Evolutionary conservation across 352 stramenopile genomes (phyloP).

Genomic region (Phytopythium helicoides): DNA sequence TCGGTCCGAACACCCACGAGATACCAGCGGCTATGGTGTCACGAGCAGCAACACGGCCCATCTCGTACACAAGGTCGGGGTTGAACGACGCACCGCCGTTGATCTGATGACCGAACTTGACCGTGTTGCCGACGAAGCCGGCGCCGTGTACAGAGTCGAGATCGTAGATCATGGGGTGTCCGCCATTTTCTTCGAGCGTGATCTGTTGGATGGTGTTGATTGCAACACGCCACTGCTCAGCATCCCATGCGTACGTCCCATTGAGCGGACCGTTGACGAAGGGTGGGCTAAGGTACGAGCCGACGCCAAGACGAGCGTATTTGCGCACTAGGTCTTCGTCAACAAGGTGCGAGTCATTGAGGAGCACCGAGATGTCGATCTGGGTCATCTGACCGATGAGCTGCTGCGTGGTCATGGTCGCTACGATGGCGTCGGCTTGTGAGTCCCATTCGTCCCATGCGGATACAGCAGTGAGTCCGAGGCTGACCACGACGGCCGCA

Average conservation of each 20-base stretch:
- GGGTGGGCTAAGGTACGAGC: no score
- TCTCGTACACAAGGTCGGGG: conserved; percentile 44
- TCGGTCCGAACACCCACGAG: conserved; percentile 85
- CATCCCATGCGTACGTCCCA: conserved; percentile 37
- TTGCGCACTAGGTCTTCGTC: conserved; percentile 3
- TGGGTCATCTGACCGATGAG: conserved; percentile 89
- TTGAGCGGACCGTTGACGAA: background rate
- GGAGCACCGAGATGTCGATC: conserved; percentile 74
- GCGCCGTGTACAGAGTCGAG: conserved; percentile 89
- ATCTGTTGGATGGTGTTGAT: conserved; percentile 74
- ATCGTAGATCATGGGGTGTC: conserved; percentile 74
- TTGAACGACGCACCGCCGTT: conserved; percentile 89
- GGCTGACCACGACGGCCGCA: no score
- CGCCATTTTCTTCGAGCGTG: conserved; percentile 48
- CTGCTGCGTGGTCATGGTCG: conserved; percentile 16
- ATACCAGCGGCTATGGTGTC: conserved; percentile 84
- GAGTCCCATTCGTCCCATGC: background rate
- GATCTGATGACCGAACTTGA: conserved; percentile 86
- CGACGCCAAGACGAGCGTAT: no score
- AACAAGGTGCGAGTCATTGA: conserved; percentile 76
- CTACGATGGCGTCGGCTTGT: conserved; percentile 12
- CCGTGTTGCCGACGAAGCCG: conserved; percentile 77
- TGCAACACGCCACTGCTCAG: conserved; percentile 58
- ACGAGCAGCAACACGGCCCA: conserved; percentile 61
- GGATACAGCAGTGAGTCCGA: no score